Base-by-base conservation (phyloP, 768 basidiomycete genomes). In the Rhodotorula diobovata region DNA sequence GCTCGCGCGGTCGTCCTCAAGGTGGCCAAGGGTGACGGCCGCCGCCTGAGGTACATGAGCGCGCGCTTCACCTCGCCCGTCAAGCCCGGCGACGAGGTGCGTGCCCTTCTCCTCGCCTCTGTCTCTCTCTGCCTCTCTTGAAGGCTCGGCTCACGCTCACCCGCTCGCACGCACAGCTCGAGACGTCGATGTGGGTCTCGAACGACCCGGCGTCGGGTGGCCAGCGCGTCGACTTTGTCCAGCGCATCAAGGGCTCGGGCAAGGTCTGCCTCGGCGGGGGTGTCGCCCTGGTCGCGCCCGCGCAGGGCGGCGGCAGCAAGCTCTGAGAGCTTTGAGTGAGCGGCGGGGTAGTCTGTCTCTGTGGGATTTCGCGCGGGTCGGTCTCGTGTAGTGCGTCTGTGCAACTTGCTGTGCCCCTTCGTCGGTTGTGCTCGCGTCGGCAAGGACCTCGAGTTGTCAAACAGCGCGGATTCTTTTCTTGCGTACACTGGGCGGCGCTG, bases 61-160 rank as follows among this genome's bases (percentile, higher is more conserved):
- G 87, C 84, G 41, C 84, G 89, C 37, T 94, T 94, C 82, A 90
- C 90, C 0, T 84, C 89, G 2, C 91, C 73, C n/a, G 73, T 75
- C 46, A 58, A 66, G 1, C 73, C 73, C 16, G 73, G 70, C 1
- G 70, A 75, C 34, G 70, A 59, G 58, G 58, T 59, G 39, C n/a
- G 58, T 59, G n/a, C 16, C 37, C 51, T 50, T 20, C 16, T 51
- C n/a, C 39, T 63, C 23, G 23, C 57, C 32, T 61, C 46, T 5
- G 5, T 46, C n/a, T 20, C 18, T 21, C 39, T 39, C 14, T 39
- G 9, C 39, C 39, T 7, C 39, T 39, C 39, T 39, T 14, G 39
- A 8, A 14, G 9, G 39, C 54, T 56, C 54, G 7, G 25, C 34
- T n/a, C 20, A 14, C 9, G 18, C n/a, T 32, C 37, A 16, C 53